These are phyloP conservation scores for Nicotiana otophora DNA, from an alignment of 257 asterid species.

Conservation along the genomic window DNA sequence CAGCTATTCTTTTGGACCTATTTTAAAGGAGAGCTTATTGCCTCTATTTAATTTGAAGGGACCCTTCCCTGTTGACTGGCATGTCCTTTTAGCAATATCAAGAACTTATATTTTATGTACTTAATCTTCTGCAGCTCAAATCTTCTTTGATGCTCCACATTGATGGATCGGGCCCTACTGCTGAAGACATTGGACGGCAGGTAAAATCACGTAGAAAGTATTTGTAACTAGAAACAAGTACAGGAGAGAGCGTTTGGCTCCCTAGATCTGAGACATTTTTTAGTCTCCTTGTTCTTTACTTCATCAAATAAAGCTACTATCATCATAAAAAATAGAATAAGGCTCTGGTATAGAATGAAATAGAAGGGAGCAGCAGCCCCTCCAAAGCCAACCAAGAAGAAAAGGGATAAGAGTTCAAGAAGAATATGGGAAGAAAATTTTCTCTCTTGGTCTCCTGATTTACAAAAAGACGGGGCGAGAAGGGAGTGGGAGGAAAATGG, in stretches of 20 bases:
- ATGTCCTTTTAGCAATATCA: background rate
- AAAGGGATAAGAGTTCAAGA: background rate
- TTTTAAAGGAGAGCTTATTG: background rate
- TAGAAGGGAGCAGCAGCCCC: background rate
- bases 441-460: background rate
- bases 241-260: background rate
- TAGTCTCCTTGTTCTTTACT: background rate
- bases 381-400: background rate
- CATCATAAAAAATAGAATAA: background rate
- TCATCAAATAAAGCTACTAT: background rate
- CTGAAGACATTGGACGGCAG: slow-evolving; percentile 98
- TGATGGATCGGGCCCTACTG: slow-evolving; percentile 86
- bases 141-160: slow-evolving; percentile 85
- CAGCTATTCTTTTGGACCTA: background rate
- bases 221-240: background rate
- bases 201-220: slow-evolving; percentile 23
- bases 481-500: background rate
- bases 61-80: background rate
- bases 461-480: background rate
- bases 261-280: background rate
- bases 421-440: background rate
- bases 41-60: background rate
- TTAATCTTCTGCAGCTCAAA: slow-evolving; percentile 55
- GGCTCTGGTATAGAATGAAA: background rate
- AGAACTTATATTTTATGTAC: background rate